Evolutionary conservation across 306 rosid species (phyloP).

Genomic region (Chamaecrista fasciculata): DNA sequence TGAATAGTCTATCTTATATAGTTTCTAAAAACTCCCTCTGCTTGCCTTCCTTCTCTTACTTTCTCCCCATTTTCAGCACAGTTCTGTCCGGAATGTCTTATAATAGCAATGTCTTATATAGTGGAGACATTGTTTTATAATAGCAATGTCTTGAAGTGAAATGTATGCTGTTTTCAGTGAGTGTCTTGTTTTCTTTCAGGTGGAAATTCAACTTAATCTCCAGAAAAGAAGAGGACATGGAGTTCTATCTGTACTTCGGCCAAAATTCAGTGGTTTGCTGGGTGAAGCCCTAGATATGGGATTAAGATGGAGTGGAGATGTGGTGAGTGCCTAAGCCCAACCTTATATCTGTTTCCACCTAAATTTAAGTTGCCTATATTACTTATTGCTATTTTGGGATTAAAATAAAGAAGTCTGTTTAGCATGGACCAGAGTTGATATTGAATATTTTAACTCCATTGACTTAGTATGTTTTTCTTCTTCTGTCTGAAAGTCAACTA

Average conservation of each 20-base stretch:
- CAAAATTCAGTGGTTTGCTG: slow-evolving; percentile 88
- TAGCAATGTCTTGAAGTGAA: background rate
- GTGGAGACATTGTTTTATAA: slow-evolving; percentile 1
- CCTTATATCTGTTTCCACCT: slow-evolving; percentile 25
- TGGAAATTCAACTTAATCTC: slow-evolving; percentile 86
- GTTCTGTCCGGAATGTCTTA: slow-evolving; percentile 21
- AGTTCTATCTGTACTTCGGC: slow-evolving; percentile 70
- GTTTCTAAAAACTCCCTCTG: slow-evolving; percentile 1
- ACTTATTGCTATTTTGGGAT: slow-evolving; percentile 3
- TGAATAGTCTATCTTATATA: background rate
- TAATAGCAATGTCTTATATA: background rate
- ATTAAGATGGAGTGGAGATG: slow-evolving; percentile 98
- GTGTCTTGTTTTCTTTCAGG: slow-evolving; percentile 54
- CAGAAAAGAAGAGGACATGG: slow-evolving; percentile 96
- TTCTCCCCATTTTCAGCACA: slow-evolving; percentile 15
- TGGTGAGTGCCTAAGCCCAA: slow-evolving; percentile 60
- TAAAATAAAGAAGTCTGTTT: slow-evolving; percentile 9
- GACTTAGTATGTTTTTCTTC: background rate
- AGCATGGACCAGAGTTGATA: background rate
- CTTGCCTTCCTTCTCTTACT: background rate
- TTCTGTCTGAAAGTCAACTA: background rate
- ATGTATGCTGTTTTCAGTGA: slow-evolving; percentile 11
- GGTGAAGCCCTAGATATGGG: slow-evolving; percentile 95
- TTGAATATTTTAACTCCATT: background rate
- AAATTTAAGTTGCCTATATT: background rate